Conservation (phyloP, 179 eudicot genomes). For the Pouteria campechiana region DNA sequence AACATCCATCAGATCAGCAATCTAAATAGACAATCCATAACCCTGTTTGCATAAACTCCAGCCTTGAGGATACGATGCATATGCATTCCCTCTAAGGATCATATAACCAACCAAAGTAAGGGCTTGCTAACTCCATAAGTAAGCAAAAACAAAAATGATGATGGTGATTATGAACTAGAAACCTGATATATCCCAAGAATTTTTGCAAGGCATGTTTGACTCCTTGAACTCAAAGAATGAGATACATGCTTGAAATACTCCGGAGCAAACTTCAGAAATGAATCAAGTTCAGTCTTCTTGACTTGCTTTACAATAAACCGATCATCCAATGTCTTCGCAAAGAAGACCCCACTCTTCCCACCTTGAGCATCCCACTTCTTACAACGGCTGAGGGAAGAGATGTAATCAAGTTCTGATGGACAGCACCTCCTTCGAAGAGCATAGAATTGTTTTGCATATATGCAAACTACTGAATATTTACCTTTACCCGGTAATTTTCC, state of each 20-base stretch:
- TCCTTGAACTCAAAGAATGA: slow-evolving; percentile 49
- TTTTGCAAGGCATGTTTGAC: slow-evolving; percentile 93
- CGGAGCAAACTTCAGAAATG: slow-evolving; percentile 64
- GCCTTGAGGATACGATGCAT: too few relatives aligned
- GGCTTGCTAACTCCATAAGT: slow-evolving; percentile 4
- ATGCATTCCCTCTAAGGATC: too few relatives aligned
- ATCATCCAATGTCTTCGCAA: slow-evolving; percentile 76
- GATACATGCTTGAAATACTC: slow-evolving; percentile 61
- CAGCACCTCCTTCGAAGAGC: slow-evolving; percentile 57
- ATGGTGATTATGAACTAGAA: background rate
- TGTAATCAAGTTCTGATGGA: slow-evolving; percentile 77
- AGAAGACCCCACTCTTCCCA: slow-evolving; percentile 87
- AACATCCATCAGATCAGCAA: too few relatives aligned
- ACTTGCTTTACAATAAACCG: slow-evolving; percentile 89
- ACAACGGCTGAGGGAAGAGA: slow-evolving; percentile 88
- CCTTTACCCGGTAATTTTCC: slow-evolving; percentile 38
- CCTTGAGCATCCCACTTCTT: slow-evolving; percentile 95
- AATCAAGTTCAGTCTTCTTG: slow-evolving; percentile 68
- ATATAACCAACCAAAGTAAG: background rate
- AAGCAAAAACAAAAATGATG: background rate
- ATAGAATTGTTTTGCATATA: slow-evolving; percentile 58
- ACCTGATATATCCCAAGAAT: slow-evolving; percentile 95
- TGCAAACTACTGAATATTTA: slow-evolving; percentile 60
- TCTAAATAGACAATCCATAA: too few relatives aligned
- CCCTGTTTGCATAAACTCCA: too few relatives aligned